A percentile compares a stretch with the other conserved stretches of the same genome.
phyloP scores from a whole-genome alignment of 148 eudicot genomes.

The Talinum fruticosum region DNA sequence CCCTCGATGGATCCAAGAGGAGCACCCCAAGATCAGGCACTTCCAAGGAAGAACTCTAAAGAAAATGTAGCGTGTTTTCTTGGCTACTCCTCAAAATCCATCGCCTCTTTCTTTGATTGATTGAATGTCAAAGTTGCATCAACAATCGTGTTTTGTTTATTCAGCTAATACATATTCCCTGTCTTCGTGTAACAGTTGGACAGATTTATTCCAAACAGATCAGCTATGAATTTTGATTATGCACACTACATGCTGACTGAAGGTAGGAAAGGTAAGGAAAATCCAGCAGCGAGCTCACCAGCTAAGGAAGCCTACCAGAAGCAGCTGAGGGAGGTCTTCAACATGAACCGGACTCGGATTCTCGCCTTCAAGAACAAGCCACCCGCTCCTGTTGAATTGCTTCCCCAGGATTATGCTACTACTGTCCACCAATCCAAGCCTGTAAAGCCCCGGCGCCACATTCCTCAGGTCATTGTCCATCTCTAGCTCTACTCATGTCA shows the following conservation, averaged over 20 bases:
- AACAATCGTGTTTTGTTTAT: not conserved
- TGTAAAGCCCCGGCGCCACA: slow-evolving; percentile 61
- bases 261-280: slow-evolving; percentile 74
- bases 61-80: slow-evolving; percentile 54
- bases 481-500: not conserved
- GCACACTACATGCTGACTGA: slow-evolving; percentile 91
- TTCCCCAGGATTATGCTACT: slow-evolving; percentile 47
- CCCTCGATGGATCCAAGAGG: slow-evolving; percentile 18
- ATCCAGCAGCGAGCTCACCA: slow-evolving; percentile 64
- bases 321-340: slow-evolving; percentile 70
- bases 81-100: not conserved
- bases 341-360: slow-evolving; percentile 86
- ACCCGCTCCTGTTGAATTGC: slow-evolving; percentile 57
- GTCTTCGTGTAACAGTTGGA: slow-evolving; percentile 57
- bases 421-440: slow-evolving; percentile 59
- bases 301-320: slow-evolving; percentile 84
- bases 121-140: not conserved
- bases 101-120: not conserved
- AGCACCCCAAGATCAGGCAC: slow-evolving; percentile 44
- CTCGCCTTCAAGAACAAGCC: slow-evolving; percentile 97
- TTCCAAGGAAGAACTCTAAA: slow-evolving; percentile 54
- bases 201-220: slow-evolving; percentile 88
- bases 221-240: slow-evolving; percentile 89
- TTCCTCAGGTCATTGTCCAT: slow-evolving; percentile 64
- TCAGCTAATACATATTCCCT: not conserved